Conservation (phyloP, 2,329 filamentous ascomycete species). For the Aspergillus tanneri region DNA sequence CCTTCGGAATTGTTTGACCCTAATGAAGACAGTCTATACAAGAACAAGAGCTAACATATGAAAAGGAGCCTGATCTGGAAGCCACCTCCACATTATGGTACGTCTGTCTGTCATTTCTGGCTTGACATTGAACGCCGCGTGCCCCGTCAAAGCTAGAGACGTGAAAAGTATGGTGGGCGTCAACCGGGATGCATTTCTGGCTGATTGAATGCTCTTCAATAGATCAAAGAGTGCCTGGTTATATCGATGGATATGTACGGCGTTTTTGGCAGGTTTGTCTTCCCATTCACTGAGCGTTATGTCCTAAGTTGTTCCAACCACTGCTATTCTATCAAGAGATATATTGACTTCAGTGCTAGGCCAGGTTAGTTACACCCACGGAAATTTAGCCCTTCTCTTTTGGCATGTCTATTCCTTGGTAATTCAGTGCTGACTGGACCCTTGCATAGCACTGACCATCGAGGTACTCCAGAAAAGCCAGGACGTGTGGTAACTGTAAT, state of each 20-base stretch:
- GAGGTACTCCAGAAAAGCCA: conserved; percentile 82
- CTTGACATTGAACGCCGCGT: neutral
- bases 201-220: conserved; percentile 6
- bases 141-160: neutral
- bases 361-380: conserved; percentile 27
- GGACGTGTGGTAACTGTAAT: conserved; percentile 94
- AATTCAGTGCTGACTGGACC: conserved; percentile 2
- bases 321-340: neutral
- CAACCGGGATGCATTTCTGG: neutral
- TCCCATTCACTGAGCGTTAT: too few relatives aligned
- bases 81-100: conserved; percentile 93
- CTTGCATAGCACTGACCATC: conserved; percentile 76
- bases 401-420: too few relatives aligned
- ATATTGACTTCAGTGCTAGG: conserved; percentile 20
- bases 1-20: neutral
- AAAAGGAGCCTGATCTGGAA: conserved; percentile 94
- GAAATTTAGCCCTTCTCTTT: too few relatives aligned
- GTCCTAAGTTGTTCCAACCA: too few relatives aligned
- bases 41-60: conserved; percentile 3
- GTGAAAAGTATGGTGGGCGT: neutral
- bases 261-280: conserved; percentile 91
- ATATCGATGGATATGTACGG: conserved; percentile 89
- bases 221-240: conserved; percentile 85
- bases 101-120: conserved; percentile 14
- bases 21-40: too few relatives aligned